Conservation (phyloP, 1,284 basidiomycete species). For the Ceratobasidium sp. region DNA sequence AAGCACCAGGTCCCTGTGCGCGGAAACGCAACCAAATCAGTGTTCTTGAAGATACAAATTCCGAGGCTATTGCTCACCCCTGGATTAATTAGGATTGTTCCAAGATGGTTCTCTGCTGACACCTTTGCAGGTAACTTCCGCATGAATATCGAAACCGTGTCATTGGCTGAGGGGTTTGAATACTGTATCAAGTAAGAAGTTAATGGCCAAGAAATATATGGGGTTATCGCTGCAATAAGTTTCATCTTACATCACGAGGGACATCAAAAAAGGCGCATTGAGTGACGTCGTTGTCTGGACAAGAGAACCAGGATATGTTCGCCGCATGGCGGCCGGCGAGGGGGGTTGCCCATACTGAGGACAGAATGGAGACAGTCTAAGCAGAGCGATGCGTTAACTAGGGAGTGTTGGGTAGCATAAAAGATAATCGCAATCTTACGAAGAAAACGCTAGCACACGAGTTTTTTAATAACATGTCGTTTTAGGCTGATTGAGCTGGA, state of each 20-base stretch:
- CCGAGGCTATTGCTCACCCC: conserved; percentile 1
- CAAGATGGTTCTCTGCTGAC: conserved; percentile 14
- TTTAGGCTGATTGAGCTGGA: too few species aligned
- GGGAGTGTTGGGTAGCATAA: neutral
- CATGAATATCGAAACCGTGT: conserved; percentile 32
- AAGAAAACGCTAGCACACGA: too few species aligned
- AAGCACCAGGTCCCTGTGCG: conserved; percentile 50
- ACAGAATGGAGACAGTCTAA: neutral
- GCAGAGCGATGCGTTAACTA: neutral
- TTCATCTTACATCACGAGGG: conserved; percentile 10
- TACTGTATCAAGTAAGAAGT: neutral
- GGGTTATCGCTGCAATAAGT: neutral
- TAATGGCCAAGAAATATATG: neutral
- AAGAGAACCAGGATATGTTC: conserved; percentile 23
- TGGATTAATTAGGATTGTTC: conserved; percentile 16
- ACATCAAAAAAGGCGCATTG: conserved; percentile 36
- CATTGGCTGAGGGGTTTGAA: conserved; percentile 7
- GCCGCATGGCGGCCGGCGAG: conserved; percentile 1
- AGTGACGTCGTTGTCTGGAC: conserved; percentile 18
- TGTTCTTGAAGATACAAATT: neutral
- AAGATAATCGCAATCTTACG: too few species aligned
- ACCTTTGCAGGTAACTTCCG: conserved; percentile 21
- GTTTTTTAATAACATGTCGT: too few species aligned
- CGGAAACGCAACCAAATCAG: too few species aligned
- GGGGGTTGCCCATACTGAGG: neutral